Evolutionary conservation across 805 yeast species (phyloP).

Genomic region (Candida berthetii): DNA sequence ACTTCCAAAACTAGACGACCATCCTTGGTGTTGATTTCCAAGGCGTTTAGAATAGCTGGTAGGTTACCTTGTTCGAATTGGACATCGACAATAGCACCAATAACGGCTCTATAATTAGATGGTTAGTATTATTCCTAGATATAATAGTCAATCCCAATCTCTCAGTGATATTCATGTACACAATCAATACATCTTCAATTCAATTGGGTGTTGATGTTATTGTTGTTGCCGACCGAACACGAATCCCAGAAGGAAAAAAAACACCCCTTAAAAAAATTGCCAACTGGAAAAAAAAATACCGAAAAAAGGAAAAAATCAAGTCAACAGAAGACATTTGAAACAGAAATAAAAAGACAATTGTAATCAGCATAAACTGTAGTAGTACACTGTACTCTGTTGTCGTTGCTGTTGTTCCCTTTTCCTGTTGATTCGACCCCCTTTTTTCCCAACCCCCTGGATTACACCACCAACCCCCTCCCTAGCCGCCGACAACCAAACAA

Average conservation of each 20-base stretch:
- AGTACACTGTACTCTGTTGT: no score
- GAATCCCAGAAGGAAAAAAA: not conserved
- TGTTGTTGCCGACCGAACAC: not conserved
- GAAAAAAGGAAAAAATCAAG: not conserved
- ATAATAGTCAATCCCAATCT: no score
- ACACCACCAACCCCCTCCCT: no score
- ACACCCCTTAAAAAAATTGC: not conserved
- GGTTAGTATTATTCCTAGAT: constrained; percentile 1
- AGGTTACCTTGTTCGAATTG: constrained; percentile 96
- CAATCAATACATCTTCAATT: not conserved
- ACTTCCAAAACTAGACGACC: constrained; percentile 93
- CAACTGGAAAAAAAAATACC: no score
- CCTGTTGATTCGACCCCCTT: no score
- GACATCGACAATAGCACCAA: constrained; percentile 99
- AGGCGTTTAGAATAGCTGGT: constrained; percentile 96
- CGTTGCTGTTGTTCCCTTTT: no score
- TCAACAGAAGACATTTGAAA: no score
- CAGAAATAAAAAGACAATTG: no score
- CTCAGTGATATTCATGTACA: no score
- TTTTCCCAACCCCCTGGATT: no score
- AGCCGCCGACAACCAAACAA: not conserved
- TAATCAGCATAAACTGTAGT: no score
- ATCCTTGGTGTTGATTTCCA: constrained; percentile 73
- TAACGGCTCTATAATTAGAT: constrained; percentile 64
- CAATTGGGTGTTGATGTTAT: no score